These are phyloP conservation scores for Pseudoturritis turrita DNA, from an alignment of 345 rosid genomes.

Conservation along the genomic window DNA sequence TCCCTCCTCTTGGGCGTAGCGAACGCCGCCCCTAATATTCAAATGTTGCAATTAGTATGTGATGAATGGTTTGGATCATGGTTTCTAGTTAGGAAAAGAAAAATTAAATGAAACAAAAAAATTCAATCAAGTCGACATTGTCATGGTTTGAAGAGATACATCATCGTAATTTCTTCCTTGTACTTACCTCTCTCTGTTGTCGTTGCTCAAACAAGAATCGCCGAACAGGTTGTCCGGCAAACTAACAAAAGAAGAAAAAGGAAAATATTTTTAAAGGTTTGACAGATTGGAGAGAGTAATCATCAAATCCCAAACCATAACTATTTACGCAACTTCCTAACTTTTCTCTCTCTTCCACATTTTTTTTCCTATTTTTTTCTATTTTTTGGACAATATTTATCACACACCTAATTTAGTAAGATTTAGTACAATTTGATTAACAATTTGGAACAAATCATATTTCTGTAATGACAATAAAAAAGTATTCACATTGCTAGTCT, in stretches of 20 bases:
- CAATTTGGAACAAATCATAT: no score
- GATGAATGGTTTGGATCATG: slow-evolving; percentile 1
- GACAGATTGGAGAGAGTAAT: neutral
- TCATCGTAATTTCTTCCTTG: neutral
- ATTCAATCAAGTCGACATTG: neutral
- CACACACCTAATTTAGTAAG: neutral
- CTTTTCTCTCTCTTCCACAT: neutral
- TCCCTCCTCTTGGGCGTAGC: slow-evolving; percentile 17
- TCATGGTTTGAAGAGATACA: neutral
- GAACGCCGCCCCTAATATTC: slow-evolving; percentile 21
- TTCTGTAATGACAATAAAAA: no score
- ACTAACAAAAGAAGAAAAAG: neutral
- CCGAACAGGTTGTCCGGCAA: neutral
- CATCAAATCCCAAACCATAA: neutral
- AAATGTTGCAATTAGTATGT: neutral
- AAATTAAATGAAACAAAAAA: neutral
- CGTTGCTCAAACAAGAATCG: neutral
- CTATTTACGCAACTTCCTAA: neutral
- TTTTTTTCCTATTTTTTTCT: neutral
- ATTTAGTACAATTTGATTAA: neutral
- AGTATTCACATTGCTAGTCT: no score
- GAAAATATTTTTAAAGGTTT: neutral
- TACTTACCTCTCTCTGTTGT: neutral
- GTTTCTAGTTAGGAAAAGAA: neutral
- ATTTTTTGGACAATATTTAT: neutral